Conservation (phyloP, 371 early-diverging fungal genomes). For the Mortierella polycephala region DNA sequence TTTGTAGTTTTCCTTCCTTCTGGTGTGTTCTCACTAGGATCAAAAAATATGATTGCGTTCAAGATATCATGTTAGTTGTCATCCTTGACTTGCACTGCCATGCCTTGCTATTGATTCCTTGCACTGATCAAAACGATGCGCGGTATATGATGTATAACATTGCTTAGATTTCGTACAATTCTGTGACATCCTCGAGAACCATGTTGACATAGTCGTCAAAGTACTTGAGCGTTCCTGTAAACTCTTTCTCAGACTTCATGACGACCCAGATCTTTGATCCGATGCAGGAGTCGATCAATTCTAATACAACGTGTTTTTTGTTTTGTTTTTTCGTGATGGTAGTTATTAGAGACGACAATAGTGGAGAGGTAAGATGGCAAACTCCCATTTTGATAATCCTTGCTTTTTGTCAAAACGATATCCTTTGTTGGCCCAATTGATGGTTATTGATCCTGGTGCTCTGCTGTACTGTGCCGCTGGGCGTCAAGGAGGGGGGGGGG, state of each 20-base stretch:
- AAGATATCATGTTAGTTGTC: neutral
- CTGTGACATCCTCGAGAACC: slow-evolving; percentile 96
- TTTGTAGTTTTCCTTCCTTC: slow-evolving; percentile 81
- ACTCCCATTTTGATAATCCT: too few species aligned
- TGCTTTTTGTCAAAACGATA: too few species aligned
- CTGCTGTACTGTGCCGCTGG: too few species aligned
- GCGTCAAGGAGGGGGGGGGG: too few species aligned
- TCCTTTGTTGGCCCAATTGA: too few species aligned
- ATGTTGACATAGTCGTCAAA: slow-evolving; percentile 99
- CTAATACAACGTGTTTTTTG: slow-evolving; percentile 55
- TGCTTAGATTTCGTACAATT: slow-evolving; percentile 74
- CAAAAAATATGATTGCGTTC: too few species aligned
- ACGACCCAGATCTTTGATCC: slow-evolving; percentile 96
- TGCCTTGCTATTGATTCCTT: neutral
- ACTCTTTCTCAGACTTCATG: slow-evolving; percentile 97
- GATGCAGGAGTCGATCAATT: slow-evolving; percentile 97
- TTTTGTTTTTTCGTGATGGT: too few species aligned
- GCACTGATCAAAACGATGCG: neutral
- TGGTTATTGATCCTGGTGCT: too few species aligned
- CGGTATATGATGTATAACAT: neutral
- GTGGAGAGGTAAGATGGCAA: neutral
- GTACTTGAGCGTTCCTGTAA: slow-evolving; percentile 93
- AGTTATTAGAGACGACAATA: neutral
- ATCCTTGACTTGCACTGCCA: neutral
- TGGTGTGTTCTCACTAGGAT: slow-evolving; percentile 76